Percentiles rank a stretch among this genome's conserved stretches.
These are phyloP conservation scores for Pyrenopolyporus hunteri DNA, from an alignment of 495 filamentous ascomycete genomes.

Conservation along the genomic window DNA sequence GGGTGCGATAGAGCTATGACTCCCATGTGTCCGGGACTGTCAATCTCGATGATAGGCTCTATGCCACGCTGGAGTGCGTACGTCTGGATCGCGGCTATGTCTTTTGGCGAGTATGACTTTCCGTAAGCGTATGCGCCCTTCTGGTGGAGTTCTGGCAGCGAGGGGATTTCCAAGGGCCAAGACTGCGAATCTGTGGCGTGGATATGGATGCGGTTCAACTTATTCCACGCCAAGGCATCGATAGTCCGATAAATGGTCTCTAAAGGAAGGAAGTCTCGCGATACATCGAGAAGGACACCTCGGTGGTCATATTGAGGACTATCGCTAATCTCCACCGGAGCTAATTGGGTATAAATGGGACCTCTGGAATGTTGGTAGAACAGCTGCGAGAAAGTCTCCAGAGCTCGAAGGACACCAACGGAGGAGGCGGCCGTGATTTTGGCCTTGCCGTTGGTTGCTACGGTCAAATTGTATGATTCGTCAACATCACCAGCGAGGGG, in stretches of 20 bases:
- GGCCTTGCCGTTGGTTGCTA: conserved; percentile 59
- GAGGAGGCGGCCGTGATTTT: conserved; percentile 66
- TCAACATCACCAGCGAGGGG: conserved; percentile 67
- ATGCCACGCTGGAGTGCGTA: conserved; percentile 72
- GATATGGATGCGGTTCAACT: conserved; percentile 79
- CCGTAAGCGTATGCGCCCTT: conserved; percentile 70
- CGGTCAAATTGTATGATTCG: conserved; percentile 71
- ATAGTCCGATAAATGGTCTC: conserved; percentile 70
- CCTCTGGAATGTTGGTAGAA: conserved; percentile 70
- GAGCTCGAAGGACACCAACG: conserved; percentile 67
- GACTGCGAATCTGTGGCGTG: conserved; percentile 84
- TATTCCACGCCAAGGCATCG: conserved; percentile 74
- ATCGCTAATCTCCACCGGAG: conserved; percentile 71
- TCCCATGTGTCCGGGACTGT: conserved; percentile 81
- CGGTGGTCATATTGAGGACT: conserved; percentile 71
- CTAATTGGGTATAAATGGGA: conserved; percentile 66
- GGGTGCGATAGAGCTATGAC: conserved; percentile 67
- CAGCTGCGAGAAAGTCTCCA: conserved; percentile 76
- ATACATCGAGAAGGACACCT: conserved; percentile 75
- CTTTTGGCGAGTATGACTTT: conserved; percentile 66
- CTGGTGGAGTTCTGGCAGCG: conserved; percentile 69
- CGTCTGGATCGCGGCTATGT: conserved; percentile 66
- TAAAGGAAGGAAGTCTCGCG: conserved; percentile 68
- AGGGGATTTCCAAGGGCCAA: conserved; percentile 80
- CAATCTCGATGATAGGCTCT: conserved; percentile 76